Evolutionary conservation across 345 rosid species (phyloP).

Genomic region (Eutrema japonicum): DNA sequence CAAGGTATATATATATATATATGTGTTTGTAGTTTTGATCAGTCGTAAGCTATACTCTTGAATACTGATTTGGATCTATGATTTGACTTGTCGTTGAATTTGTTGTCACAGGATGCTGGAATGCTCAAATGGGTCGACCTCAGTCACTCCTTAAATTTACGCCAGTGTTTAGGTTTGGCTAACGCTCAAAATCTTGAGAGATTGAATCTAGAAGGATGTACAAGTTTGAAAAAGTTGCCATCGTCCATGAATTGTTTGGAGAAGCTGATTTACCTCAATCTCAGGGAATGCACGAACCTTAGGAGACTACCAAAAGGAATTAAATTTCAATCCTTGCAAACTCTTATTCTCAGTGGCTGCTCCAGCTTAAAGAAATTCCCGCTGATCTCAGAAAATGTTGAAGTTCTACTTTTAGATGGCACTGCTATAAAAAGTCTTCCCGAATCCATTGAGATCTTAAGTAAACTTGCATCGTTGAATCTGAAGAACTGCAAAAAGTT

Average conservation of each 20-base stretch:
- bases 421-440: constrained; percentile 43
- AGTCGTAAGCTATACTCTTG: neutral
- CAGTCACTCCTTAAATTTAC: constrained; percentile 26
- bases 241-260: constrained; percentile 29
- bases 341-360: constrained; percentile 47
- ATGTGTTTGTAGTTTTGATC: constrained; percentile 8
- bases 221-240: constrained; percentile 36
- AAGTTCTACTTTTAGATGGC: constrained; percentile 37
- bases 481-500: constrained; percentile 37
- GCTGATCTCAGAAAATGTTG: constrained; percentile 35
- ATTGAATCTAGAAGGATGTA: constrained; percentile 42
- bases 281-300: constrained; percentile 42
- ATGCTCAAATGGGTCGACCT: constrained; percentile 45
- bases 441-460: constrained; percentile 26
- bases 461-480: constrained; percentile 32
- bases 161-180: constrained; percentile 36
- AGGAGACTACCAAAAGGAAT: constrained; percentile 28
- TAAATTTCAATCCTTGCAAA: constrained; percentile 18
- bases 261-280: constrained; percentile 37
- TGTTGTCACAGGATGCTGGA: constrained; percentile 36
- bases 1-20: constrained; percentile 32
- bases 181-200: constrained; percentile 41
- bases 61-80: neutral
- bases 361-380: constrained; percentile 38
- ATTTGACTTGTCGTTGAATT: neutral